A percentile compares a stretch with the other conserved stretches of the same genome.
Conservation (phyloP, 2,329 filamentous ascomycete genomes). For the Xylaria sp. region DNA sequence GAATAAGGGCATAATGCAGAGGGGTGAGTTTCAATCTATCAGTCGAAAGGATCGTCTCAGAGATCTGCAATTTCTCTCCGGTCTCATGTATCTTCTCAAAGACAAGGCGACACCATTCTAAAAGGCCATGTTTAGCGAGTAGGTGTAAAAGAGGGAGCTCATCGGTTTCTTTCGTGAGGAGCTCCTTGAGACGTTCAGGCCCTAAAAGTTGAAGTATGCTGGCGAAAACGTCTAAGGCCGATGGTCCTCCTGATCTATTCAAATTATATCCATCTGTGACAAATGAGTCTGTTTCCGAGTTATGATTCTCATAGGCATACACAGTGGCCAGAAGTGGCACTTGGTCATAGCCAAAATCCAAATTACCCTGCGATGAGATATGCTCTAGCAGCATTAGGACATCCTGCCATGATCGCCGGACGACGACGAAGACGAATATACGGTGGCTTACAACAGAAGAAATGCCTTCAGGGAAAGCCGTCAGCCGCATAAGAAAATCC, state of each 20-base stretch:
- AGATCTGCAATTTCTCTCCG: background rate
- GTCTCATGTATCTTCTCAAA: background rate
- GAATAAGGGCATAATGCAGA: constrained; percentile 24
- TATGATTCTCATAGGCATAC: background rate
- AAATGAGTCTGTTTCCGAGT: background rate
- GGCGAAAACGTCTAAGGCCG: constrained; percentile 10
- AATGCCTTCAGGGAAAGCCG: background rate
- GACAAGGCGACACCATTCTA: constrained; percentile 11
- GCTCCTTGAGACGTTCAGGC: background rate
- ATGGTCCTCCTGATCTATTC: background rate
- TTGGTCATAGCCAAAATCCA: background rate
- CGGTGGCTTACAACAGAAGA: background rate
- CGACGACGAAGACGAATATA: constrained; percentile 1
- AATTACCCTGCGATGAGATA: background rate
- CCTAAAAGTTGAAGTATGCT: constrained; percentile 7
- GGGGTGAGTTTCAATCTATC: constrained; percentile 21
- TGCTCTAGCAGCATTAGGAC: background rate
- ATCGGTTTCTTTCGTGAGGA: background rate
- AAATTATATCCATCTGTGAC: background rate
- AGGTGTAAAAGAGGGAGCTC: background rate
- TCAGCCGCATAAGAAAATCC: background rate
- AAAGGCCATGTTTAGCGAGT: constrained; percentile 14
- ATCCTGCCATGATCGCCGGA: constrained; percentile 5
- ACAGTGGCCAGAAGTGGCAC: background rate
- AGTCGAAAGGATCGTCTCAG: background rate